A percentile compares a stretch with the other conserved stretches of the same genome.
phyloP scores from a whole-genome alignment of 202 grass and related monocot species.

The Digitaria exilis region DNA sequence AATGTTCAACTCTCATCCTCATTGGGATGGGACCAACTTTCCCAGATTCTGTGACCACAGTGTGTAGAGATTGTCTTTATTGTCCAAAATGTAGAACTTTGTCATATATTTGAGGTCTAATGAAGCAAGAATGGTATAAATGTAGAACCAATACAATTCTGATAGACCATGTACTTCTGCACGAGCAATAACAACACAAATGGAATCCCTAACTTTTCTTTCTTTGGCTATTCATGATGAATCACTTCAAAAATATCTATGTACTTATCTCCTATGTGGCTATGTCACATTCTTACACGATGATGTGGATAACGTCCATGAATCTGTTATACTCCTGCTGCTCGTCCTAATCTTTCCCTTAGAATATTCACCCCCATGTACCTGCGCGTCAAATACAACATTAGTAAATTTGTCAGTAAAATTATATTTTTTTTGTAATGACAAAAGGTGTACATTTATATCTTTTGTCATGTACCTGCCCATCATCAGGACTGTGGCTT shows the following conservation, averaged over 20 bases:
- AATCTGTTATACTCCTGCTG: conserved; percentile 46
- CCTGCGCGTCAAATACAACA: conserved; percentile 40
- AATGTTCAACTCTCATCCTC: neutral
- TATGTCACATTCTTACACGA: conserved; percentile 42
- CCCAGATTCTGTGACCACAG: neutral
- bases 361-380: conserved; percentile 91
- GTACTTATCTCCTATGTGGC: conserved; percentile 45
- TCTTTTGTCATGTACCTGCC: conserved; percentile 57
- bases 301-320: conserved; percentile 27
- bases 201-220: conserved; percentile 36
- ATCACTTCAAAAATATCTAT: conserved; percentile 56
- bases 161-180: neutral
- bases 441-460: neutral
- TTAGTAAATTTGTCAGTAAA: conserved; percentile 19
- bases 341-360: conserved; percentile 58
- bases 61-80: neutral
- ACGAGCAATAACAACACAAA: conserved; percentile 28
- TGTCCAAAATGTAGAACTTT: conserved; percentile 10
- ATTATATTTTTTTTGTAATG: neutral
- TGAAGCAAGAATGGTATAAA: neutral
- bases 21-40: neutral
- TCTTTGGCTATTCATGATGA: conserved; percentile 40
- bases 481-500: conserved; percentile 89
- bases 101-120: neutral
- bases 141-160: neutral